Percentiles rank a stretch among this genome's conserved stretches.
Evolutionary conservation across 1,139 yeast species (phyloP).

Genomic region (Pichia sp.): DNA sequence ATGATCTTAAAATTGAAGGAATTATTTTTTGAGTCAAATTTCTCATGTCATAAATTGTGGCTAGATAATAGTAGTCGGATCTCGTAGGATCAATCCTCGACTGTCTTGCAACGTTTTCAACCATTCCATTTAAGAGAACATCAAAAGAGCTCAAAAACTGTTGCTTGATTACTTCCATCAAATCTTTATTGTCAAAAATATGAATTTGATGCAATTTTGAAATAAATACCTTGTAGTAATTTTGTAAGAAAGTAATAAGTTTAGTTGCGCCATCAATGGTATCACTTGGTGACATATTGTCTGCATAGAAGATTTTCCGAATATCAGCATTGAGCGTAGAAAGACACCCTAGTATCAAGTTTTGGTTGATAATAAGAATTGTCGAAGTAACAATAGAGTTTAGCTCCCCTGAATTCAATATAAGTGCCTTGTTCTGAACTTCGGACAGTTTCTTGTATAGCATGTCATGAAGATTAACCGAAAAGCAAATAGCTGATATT

Average conservation of each 20-base stretch:
- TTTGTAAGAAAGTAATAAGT: conserved; percentile 41
- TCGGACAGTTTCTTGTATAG: conserved; percentile 27
- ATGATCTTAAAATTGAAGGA: conserved; percentile 44
- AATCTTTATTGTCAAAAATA: conserved; percentile 14
- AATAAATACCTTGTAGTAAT: conserved; percentile 34
- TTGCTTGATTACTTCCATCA: conserved; percentile 41
- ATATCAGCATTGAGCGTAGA: conserved; percentile 26
- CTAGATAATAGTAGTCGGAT: conserved; percentile 25
- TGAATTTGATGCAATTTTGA: conserved; percentile 22
- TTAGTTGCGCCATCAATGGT: conserved; percentile 43
- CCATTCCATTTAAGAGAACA: conserved; percentile 45
- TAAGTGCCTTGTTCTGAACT: conserved; percentile 15
- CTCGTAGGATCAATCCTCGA: conserved; percentile 26
- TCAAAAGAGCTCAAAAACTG: conserved; percentile 51
- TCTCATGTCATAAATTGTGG: conserved; percentile 49
- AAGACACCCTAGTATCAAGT: conserved; percentile 27
- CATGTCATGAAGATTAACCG: conserved; percentile 35
- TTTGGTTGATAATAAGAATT: conserved; percentile 23
- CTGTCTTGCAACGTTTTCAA: conserved; percentile 41
- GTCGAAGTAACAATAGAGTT: conserved; percentile 20
- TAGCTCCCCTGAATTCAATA: conserved; percentile 38
- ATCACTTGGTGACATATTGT: conserved; percentile 27
- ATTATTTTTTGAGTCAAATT: conserved; percentile 42
- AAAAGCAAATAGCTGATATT: conserved; percentile 46
- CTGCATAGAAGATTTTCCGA: conserved; percentile 21